phyloP scores from a whole-genome alignment of 192 early-diverging fungal species.

The Umbelopsis vinacea region DNA sequence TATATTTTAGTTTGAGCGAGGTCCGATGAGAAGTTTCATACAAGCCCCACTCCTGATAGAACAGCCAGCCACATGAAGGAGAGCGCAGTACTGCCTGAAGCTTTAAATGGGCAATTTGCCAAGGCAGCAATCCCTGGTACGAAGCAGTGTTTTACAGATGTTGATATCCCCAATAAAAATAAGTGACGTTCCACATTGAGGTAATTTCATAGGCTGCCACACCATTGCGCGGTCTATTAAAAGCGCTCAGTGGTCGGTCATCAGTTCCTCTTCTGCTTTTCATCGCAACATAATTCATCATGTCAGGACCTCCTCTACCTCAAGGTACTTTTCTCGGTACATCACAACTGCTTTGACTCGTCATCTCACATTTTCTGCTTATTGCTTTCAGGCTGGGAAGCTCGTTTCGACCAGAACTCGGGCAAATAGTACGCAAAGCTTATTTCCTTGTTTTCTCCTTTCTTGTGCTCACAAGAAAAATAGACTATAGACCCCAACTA shows the following conservation, averaged over 20 bases:
- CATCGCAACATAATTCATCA: not conserved
- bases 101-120: too few species aligned
- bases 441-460: not conserved
- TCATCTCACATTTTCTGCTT: not conserved
- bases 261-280: not conserved
- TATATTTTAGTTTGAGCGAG: too few species aligned
- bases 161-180: conserved; percentile 5
- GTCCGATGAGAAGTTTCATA: too few species aligned
- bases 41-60: too few species aligned
- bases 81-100: too few species aligned
- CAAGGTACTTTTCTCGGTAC: conserved; percentile 1
- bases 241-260: not conserved
- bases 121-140: too few species aligned
- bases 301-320: conserved; percentile 18
- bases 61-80: too few species aligned
- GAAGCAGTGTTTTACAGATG: too few species aligned
- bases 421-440: conserved; percentile 27
- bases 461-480: not conserved
- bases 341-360: not conserved
- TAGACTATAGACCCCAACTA: not conserved
- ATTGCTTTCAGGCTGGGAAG: conserved; percentile 30
- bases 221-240: not conserved
- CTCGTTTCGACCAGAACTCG: conserved; percentile 15
- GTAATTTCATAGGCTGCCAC: not conserved
- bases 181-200: conserved; percentile 5